A percentile compares a stretch with the other conserved stretches of the same genome.
Evolutionary conservation across 2,329 filamentous ascomycete genomes (phyloP).

Genomic region (Cryoendolithus antarcticus): DNA sequence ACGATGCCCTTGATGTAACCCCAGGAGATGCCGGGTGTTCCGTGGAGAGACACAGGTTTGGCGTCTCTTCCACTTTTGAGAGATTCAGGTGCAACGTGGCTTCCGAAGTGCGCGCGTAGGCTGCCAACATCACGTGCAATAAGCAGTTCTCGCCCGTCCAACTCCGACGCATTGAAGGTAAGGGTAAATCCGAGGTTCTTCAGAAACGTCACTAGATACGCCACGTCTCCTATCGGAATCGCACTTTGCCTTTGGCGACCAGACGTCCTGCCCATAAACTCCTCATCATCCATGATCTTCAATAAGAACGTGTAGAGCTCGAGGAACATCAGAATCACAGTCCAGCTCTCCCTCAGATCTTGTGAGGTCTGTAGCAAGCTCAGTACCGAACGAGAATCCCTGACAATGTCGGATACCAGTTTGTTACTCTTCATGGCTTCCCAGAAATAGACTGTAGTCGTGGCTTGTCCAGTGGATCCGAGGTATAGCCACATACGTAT

Average conservation of each 20-base stretch:
- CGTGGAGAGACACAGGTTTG: slow-evolving; percentile 39
- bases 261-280: slow-evolving; percentile 47
- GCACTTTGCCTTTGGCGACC: slow-evolving; percentile 44
- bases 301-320: slow-evolving; percentile 90
- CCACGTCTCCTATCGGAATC: slow-evolving; percentile 58
- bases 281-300: slow-evolving; percentile 89
- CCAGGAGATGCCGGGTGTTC: slow-evolving; percentile 60
- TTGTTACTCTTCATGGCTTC: slow-evolving; percentile 46
- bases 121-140: slow-evolving; percentile 8
- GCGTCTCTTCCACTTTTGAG: slow-evolving; percentile 3
- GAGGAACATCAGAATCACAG: slow-evolving; percentile 75
- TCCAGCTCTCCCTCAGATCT: slow-evolving; percentile 58
- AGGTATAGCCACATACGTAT: slow-evolving; percentile 91
- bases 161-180: slow-evolving; percentile 67
- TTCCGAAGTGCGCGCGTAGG: slow-evolving; percentile 5
- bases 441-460: slow-evolving; percentile 79
- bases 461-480: slow-evolving; percentile 40
- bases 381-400: slow-evolving; percentile 47
- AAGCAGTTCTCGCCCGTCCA: slow-evolving; percentile 10
- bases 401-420: slow-evolving; percentile 45
- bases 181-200: slow-evolving; percentile 84
- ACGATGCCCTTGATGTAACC: slow-evolving; percentile 68
- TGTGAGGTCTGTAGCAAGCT: slow-evolving; percentile 31
- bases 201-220: slow-evolving; percentile 65
- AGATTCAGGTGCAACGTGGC: background rate